Base-by-base conservation (phyloP, 2,329 filamentous ascomycete genomes). In the Aureobasidium sp. region DNA sequence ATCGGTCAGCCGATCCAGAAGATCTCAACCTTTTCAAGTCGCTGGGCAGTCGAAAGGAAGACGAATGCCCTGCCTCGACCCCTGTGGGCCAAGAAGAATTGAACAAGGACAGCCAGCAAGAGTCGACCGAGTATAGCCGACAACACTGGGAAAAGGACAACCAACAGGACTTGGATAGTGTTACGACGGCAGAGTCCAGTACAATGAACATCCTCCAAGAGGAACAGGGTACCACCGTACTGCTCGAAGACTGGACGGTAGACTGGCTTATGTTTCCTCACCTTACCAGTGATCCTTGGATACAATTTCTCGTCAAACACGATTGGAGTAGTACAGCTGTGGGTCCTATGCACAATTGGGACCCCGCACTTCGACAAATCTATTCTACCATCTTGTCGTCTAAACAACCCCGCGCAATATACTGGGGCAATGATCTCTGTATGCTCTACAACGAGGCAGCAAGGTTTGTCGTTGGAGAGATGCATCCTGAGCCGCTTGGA, bases 401-500 rank as follows among this genome's bases (percentile, higher is more conserved):
- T 19, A 15, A 27, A 11, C 21, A 31, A 17, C 51, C 51, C n/a
- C 51, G 51, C 37, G 37, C 25, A 15, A 29, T 57, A 1, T 57
- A 57, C 38, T 57, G 51, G 51, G 51, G 51, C 6, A 31, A 57
- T 6, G 51, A 57, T 19, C 35, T 57, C 4, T 29, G 10, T 10
- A 27, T 57, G 51, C 9, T 57, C 17, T 57, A 57, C 37, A 57
- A 57, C 17, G 51, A 42, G 23, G 38, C 37, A 8, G 51, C 51
- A 9, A 29, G 35, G 10, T 43, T 43, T 11, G 51, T 43, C 25
- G 35, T 57, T 7, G 51, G 35, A 9, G 35, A 57, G 19, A 43
- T 57, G 51, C 51, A 57, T 13, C 51, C 51, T 19, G 13, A 23
- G 1, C 15, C 37, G 8, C 51, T 57, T 43, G 51, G 51, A 1